Conservation (phyloP, 768 basidiomycete genomes). For the Leccinum aurantiacum region DNA sequence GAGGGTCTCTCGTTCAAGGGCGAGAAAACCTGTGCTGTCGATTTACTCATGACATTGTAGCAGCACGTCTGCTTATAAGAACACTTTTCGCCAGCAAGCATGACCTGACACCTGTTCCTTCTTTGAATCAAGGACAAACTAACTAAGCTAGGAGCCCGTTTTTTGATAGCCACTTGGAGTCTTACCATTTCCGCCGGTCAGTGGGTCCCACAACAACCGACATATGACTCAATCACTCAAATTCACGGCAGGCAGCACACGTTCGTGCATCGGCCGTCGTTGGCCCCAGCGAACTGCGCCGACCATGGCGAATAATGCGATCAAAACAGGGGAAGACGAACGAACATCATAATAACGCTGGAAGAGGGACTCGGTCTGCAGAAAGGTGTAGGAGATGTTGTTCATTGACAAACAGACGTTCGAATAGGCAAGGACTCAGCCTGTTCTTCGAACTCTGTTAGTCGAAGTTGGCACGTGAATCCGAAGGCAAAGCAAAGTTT, state of each 20-base stretch:
- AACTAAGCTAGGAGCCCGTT: no score
- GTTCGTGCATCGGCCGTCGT: not conserved
- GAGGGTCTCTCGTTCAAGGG: not conserved
- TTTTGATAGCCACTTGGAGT: not conserved
- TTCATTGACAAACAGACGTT: not conserved
- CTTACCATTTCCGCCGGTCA: not conserved
- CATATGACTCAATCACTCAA: not conserved
- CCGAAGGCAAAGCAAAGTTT: no score
- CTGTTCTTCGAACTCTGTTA: no score
- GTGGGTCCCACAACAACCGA: no score
- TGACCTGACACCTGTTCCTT: not conserved
- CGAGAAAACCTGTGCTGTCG: not conserved
- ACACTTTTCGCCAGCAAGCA: not conserved
- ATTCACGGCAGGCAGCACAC: not conserved
- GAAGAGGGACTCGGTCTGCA: not conserved
- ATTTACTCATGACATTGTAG: constrained; percentile 1
- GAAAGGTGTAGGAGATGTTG: not conserved
- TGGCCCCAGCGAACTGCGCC: not conserved
- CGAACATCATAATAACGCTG: constrained; percentile 4
- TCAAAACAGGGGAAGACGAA: constrained; percentile 1
- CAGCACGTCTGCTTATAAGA: constrained; percentile 1
- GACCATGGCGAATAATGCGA: not conserved
- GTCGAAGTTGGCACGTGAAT: no score
- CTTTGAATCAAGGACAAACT: no score
- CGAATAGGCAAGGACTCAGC: no score